These are phyloP conservation scores for Polyporus arcularius DNA, from an alignment of 768 basidiomycete genomes.

Conservation along the genomic window DNA sequence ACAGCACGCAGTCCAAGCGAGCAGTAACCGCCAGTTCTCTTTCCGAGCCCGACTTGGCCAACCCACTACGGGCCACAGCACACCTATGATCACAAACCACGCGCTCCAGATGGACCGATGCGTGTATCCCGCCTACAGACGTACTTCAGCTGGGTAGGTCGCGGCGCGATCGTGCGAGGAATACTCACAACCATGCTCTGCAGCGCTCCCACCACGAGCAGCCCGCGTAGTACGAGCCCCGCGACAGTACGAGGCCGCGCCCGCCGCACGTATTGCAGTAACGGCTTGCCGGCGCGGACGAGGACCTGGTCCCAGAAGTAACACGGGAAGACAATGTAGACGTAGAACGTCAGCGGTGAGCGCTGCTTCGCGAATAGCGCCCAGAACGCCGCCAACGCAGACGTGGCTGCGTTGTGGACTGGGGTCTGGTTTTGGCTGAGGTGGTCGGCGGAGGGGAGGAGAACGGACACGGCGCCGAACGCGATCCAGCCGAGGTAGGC, in stretches of 20 bases:
- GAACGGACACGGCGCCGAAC: constrained; percentile 60
- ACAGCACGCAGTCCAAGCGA: constrained; percentile 53
- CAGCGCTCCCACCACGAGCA: constrained; percentile 45
- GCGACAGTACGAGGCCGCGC: not conserved
- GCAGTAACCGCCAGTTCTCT: constrained; percentile 29
- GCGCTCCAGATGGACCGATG: constrained; percentile 71
- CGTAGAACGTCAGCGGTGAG: constrained; percentile 71
- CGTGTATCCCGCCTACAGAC: constrained; percentile 63
- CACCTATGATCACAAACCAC: constrained; percentile 61
- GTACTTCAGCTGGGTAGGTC: not conserved
- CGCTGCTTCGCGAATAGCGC: constrained; percentile 58
- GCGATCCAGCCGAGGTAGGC: constrained; percentile 82
- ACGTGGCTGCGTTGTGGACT: constrained; percentile 30
- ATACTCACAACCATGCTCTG: constrained; percentile 73
- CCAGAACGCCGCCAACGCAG: constrained; percentile 42
- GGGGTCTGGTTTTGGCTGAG: not conserved
- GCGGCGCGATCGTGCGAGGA: not conserved
- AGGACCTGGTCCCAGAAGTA: constrained; percentile 73
- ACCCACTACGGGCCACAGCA: constrained; percentile 62
- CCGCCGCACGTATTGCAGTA: not conserved
- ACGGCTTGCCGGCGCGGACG: constrained; percentile 4
- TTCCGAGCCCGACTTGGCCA: constrained; percentile 43
- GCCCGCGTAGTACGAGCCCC: constrained; percentile 27
- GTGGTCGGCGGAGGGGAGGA: constrained; percentile 40
- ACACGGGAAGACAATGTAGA: constrained; percentile 73